Base-by-base conservation (phyloP, 176 grass and related monocot genomes). In the Rhipidocladum racemiflorum region DNA sequence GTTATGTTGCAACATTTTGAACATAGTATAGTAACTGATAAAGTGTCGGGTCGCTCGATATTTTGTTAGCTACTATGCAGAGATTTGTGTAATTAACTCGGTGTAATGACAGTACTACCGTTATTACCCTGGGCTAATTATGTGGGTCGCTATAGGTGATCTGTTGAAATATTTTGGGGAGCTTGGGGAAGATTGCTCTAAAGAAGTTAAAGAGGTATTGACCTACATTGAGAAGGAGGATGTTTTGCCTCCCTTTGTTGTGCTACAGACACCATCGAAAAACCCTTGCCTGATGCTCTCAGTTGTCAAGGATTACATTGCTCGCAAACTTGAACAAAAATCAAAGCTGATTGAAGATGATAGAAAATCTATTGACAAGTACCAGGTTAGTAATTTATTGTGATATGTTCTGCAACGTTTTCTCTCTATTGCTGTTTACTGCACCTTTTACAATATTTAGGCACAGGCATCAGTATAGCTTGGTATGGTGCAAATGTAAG, bases 191-290 rank as follows among this genome's bases (percentile, higher is more conserved):
- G 96, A 95, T 84, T 99, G 96, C 83, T 91, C 93, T 24, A 95
- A 93, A 86, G 92, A 99, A 88, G 93, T 99, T 51, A 93, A 99
- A 85, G 96, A 99, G 85, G 87, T 99, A 61, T 91, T 99, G 63
- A 87, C 88, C 72, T 95, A 91, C 82, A 84, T 99, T 77, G 96
- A 99, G 65, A 93, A 90, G 77, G 92, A 91, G 68, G 91, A 99
- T 95, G 85, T 95, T 68, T 86, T 95, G 83, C 93, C 96, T 80
- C 91, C 96, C 16, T 95, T 93, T 80, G 88, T 99, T 79, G 89
- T 99, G 28, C 82, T 99, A 63, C 89, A 95, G 82, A 93, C 93
- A 80, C 80, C 95, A 36, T 92, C 93, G 2, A 95, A 88, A 86
- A 99, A 99, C 46, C 87, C 93, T 28, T 99, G 83, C 65, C 82